These are phyloP conservation scores for Trichosporon faecale DNA, from an alignment of 1,284 basidiomycete genomes.

Conservation along the genomic window DNA sequence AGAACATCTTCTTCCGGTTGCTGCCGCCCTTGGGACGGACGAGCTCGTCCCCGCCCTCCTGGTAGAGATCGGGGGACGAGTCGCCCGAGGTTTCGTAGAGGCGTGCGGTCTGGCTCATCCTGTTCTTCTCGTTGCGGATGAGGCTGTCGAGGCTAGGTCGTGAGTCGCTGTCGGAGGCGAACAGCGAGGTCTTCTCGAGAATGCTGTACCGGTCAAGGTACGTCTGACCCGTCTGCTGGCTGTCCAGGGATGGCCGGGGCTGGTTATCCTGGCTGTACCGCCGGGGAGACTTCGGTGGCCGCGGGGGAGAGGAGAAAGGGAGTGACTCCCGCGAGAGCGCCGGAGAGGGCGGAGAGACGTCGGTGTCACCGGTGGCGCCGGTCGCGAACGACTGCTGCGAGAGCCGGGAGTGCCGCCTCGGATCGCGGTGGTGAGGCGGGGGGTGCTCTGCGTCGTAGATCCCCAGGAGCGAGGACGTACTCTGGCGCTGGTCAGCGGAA, in stretches of 20 bases:
- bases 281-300: neutral
- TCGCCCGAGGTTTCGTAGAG: neutral
- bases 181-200: neutral
- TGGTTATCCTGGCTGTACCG: neutral
- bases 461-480: neutral
- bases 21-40: neutral
- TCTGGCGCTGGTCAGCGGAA: neutral
- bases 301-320: neutral
- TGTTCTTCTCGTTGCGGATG: neutral
- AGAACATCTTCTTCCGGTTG: neutral
- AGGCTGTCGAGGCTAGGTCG: neutral
- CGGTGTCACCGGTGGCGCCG: neutral
- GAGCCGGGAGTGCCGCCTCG: neutral
- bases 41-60: neutral
- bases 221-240: neutral
- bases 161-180: neutral
- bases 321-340: neutral
- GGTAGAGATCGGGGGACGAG: neutral
- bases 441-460: slow-evolving; percentile 5
- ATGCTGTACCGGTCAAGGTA: slow-evolving; percentile 1
- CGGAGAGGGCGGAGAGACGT: neutral
- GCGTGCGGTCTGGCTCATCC: neutral
- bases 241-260: neutral
- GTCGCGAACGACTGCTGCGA: neutral
- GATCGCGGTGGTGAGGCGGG: neutral